Evolutionary conservation across 306 rosid genomes (phyloP), one percentile per base, ranked within the genome.

Genomic region (Quercus agrifolia): DNA sequence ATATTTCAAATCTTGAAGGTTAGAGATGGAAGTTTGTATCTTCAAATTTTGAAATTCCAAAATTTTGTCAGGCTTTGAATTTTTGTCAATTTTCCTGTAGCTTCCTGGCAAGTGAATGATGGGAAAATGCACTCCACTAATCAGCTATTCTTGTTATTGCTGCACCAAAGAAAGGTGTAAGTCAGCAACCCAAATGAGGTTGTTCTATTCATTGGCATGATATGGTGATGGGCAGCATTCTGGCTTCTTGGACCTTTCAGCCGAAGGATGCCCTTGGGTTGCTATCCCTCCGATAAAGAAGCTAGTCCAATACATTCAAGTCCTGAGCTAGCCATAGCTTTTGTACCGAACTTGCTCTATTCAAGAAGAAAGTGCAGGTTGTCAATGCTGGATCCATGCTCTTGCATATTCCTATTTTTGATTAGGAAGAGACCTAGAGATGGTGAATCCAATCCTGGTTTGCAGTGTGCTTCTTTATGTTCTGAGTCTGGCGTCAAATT

Each of bases 71-170:
- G 17, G 56, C 71, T 17, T 55, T 2, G 49, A 41, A 68, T 51
- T 62, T 70, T 35, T 46, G 41, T 76, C 51, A 21, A 44, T 70
- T 19, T 68, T 70, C 73, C 61, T 70, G 54, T 68, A 71, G 73
- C 72, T 82, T 63, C 72, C 75, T 82, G 56, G 25, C 62, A 72
- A 73, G 64, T 51, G 61, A 73, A 77, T 66, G 64, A 21, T 5
- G 5, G 71, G 56, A 72, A 68, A 67, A 68, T 46, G 56, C 27
- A 23, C 23, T 75, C 57, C 67, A 3, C 51, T 49, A 28, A 27
- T 19, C 2, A 17, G 13, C 70, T 2, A 33, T 31, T 71, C 66
- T 79, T 23, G 23, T 11, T 67, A 33, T 51, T 19, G 49, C 41
- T 23, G 56, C 18, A 8, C 30, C 56, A 62, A 73, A 56, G 77